Conservation (phyloP, 768 basidiomycete genomes). For the Leccinum pellstonianum region DNA sequence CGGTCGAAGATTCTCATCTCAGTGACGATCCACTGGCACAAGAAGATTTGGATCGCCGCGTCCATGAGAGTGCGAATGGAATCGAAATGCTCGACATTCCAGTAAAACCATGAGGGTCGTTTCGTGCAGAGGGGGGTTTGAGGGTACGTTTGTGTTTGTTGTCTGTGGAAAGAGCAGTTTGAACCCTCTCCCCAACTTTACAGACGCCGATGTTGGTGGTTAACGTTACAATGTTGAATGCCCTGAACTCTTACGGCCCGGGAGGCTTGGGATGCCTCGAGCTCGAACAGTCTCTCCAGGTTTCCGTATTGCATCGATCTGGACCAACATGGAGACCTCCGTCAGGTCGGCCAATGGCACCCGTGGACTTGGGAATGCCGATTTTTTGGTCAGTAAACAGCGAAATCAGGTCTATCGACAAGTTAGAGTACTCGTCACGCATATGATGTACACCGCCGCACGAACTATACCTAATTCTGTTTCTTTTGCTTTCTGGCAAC, state of each 20-base stretch:
- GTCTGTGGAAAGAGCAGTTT: background rate
- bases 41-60: background rate
- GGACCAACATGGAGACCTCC: background rate
- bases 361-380: background rate
- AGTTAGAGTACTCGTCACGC: too few relatives aligned
- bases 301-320: background rate
- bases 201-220: background rate
- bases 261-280: background rate
- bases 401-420: too few relatives aligned
- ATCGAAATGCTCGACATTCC: background rate
- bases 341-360: background rate
- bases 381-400: background rate
- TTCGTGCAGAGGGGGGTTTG: background rate
- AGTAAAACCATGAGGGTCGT: background rate
- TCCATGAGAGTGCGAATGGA: background rate
- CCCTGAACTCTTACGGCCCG: too few relatives aligned
- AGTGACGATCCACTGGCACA: background rate
- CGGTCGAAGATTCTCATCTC: background rate
- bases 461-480: too few relatives aligned
- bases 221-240: background rate
- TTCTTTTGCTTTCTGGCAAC: too few relatives aligned
- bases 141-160: background rate
- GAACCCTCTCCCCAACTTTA: background rate
- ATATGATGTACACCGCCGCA: too few relatives aligned
- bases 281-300: too few relatives aligned